Percentiles rank a stretch among this genome's conserved stretches.
These are phyloP conservation scores for Leishmania braziliensis DNA, from an alignment of 208 protist genomes.

Conservation along the genomic window DNA sequence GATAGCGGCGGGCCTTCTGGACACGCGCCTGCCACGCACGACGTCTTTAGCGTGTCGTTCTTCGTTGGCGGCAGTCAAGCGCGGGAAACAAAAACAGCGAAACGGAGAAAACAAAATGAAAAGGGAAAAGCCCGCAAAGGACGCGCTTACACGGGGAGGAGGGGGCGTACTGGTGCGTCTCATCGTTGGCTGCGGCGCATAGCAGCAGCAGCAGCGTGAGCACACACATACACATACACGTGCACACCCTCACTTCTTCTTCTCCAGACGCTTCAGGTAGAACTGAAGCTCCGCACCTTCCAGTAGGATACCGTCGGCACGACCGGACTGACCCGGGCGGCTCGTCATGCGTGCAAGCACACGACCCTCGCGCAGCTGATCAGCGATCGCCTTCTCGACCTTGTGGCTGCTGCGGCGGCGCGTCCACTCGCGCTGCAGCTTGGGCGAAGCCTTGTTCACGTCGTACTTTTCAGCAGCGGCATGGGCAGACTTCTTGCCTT, in stretches of 20 bases:
- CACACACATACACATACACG: neutral
- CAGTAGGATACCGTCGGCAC: conserved; percentile 98
- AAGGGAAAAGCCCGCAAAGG: neutral
- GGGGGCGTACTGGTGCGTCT: too few species aligned
- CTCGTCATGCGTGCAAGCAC: conserved; percentile 96
- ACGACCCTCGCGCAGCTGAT: conserved; percentile 96
- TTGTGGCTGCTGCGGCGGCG: conserved; percentile 67
- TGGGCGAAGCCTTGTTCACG: conserved; percentile 65
- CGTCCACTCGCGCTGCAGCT: conserved; percentile 82
- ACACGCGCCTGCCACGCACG: neutral
- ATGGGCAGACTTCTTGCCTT: conserved; percentile 65
- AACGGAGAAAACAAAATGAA: neutral
- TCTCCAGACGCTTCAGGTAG: conserved; percentile 98
- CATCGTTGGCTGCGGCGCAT: too few species aligned
- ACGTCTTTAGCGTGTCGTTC: neutral
- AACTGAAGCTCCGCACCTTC: conserved; percentile 99
- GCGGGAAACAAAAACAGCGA: neutral
- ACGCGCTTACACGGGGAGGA: too few species aligned
- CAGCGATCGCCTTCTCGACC: conserved; percentile 85
- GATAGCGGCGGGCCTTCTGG: neutral
- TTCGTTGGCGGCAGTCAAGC: neutral
- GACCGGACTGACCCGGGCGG: conserved; percentile 98
- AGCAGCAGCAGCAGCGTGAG: neutral
- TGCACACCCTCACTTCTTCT: conserved; percentile 94
- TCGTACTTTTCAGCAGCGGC: conserved; percentile 71